Evolutionary conservation across 2,329 filamentous ascomycete species (phyloP), one percentile per base, ranked within the genome.

Genomic region (Hypoxylon sp.): DNA sequence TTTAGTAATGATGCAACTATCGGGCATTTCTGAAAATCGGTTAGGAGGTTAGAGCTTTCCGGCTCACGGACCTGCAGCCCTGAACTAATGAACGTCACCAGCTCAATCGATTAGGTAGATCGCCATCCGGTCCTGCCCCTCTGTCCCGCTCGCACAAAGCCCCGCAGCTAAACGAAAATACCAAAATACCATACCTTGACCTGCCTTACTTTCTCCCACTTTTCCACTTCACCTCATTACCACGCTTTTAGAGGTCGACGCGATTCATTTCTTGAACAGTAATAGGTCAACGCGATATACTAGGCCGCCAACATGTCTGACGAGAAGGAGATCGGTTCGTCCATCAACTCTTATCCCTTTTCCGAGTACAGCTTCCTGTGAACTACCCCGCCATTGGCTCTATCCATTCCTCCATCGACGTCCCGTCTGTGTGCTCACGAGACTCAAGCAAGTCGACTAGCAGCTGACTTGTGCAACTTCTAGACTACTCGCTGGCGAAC

Each of bases 401-500:
- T 58, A 25, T 41, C 27, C 30, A 45, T 64, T 30, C 61, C 51
- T 70, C 53, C 53, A 61, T 61, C 34, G 43, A 52, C 54, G 54
- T 55, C 23, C 63, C 30, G 25, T 23, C 41, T 27, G 4, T 19
- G 48, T 58, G 46, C 64, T 65, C 56, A 65, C 61, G 58, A 65
- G 63, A 59, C 55, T 65, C 61, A 51, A 57, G 27, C 51, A 51
- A 46, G n/a, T 55, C 34, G 29, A 56, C 32, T 34, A 14, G 48
- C 11, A 59, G 67, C 74, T 74, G 60, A 75, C 58, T 58, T 60
- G 47, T 63, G 47, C 27, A 46, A 39, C 19, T 34, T 48, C n/a
- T 74, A 97, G 93, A 97, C 80, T 94, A 96, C 84, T 88, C 92
- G 73, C 89, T 97, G 81, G 92, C 90, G 81, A 96, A 96, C 85